Evolutionary conservation across 75 land plant genomes (phyloP).

Genomic region (Pinus tabuliformis): DNA sequence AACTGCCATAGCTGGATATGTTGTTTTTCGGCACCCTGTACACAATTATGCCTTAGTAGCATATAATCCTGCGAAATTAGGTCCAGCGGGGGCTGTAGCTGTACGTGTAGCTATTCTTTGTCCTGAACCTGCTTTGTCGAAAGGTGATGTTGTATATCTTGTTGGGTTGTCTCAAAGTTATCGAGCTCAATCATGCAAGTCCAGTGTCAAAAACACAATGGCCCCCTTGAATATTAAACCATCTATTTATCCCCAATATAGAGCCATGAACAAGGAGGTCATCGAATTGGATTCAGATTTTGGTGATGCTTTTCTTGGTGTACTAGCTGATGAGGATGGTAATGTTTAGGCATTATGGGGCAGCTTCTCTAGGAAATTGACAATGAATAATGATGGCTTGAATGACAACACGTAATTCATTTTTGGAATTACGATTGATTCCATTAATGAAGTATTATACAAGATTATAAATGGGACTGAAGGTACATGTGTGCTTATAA

Average conservation of each 20-base stretch:
- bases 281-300: conserved; percentile 36
- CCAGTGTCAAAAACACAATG: no score
- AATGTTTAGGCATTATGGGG: conserved; percentile 42
- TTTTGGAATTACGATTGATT: not conserved
- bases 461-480: no score
- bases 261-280: conserved; percentile 54
- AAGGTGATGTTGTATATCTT: no score
- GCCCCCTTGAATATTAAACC: conserved; percentile 27
- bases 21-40: conserved; percentile 19
- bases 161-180: no score
- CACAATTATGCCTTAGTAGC: conserved; percentile 46
- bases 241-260: conserved; percentile 33
- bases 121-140: no score
- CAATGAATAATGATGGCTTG: no score
- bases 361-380: conserved; percentile 27
- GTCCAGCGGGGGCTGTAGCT: conserved; percentile 25
- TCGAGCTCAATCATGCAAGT: no score
- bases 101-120: conserved; percentile 21
- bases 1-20: no score
- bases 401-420: no score
- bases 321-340: conserved; percentile 36
- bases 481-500: no score
- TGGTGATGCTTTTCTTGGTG: not conserved
- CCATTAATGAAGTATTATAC: no score
- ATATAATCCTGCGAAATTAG: conserved; percentile 27